These are phyloP conservation scores for Calonectria pseudoreteaudii DNA, from an alignment of 2,329 filamentous ascomycete species.

Conservation along the genomic window DNA sequence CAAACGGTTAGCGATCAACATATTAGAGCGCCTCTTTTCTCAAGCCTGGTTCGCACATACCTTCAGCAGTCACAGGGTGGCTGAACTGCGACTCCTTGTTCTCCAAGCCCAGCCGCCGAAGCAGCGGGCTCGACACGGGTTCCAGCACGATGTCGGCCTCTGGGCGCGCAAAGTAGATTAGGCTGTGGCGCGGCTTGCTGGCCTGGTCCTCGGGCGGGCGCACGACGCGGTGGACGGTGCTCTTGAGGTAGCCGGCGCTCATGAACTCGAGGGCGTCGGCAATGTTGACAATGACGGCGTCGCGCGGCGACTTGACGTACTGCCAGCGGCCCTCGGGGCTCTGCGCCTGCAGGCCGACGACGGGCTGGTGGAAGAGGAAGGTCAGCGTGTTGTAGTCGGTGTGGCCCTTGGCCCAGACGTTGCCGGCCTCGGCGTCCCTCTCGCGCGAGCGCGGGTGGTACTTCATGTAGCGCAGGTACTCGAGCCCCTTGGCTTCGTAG, in stretches of 20 bases:
- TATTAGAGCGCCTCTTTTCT: not conserved
- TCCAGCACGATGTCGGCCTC: conserved; percentile 41
- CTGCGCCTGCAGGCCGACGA: conserved; percentile 67
- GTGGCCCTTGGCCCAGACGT: conserved; percentile 56
- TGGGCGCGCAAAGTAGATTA: conserved; percentile 56
- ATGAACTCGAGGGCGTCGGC: conserved; percentile 63
- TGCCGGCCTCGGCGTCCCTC: conserved; percentile 52
- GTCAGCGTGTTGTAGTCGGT: conserved; percentile 69
- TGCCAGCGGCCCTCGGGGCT: conserved; percentile 58
- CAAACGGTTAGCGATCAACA: not conserved
- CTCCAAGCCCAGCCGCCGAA: conserved; percentile 7
- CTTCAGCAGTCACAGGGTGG: conserved; percentile 13
- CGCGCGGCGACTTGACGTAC: conserved; percentile 60
- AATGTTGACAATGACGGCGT: conserved; percentile 65
- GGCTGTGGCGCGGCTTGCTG: conserved; percentile 57
- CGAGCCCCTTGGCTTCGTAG: conserved; percentile 8
- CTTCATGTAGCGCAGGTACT: conserved; percentile 69
- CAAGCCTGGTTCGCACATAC: not conserved
- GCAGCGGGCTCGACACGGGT: conserved; percentile 9
- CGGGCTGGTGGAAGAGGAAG: conserved; percentile 68
- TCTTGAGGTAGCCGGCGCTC: conserved; percentile 59
- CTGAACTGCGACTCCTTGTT: conserved; percentile 4
- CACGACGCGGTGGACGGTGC: conserved; percentile 57
- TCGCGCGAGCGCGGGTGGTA: conserved; percentile 48
- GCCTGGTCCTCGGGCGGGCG: conserved; percentile 57